Evolutionary conservation across 2,329 filamentous ascomycete species (phyloP).

Genomic region (Xylariales sp.): DNA sequence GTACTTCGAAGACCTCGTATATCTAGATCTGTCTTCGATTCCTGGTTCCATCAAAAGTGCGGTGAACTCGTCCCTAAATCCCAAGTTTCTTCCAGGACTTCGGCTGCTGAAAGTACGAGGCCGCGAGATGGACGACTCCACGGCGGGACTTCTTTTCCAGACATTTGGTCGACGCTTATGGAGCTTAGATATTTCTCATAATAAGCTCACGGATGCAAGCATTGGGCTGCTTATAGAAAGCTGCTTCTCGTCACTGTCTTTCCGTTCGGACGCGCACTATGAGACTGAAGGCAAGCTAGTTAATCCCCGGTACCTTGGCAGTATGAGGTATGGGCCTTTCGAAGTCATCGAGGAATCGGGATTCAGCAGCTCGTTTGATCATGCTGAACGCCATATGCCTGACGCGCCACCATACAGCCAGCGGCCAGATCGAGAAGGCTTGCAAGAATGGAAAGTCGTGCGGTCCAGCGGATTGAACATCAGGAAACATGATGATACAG

Average conservation of each 20-base stretch:
- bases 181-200: conserved; percentile 52
- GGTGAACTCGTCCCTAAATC: conserved; percentile 27
- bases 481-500: conserved; percentile 28
- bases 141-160: conserved; percentile 29
- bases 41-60: conserved; percentile 39
- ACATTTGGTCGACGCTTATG: conserved; percentile 39
- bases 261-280: conserved; percentile 34
- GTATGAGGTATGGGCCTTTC: conserved; percentile 35
- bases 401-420: conserved; percentile 41
- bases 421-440: conserved; percentile 15
- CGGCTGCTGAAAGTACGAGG: conserved; percentile 47
- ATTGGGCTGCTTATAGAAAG: conserved; percentile 28
- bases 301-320: conserved; percentile 23
- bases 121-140: conserved; percentile 40
- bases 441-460: conserved; percentile 22
- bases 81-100: conserved; percentile 37
- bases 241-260: conserved; percentile 28
- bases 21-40: conserved; percentile 48
- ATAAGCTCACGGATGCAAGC: conserved; percentile 44
- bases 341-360: conserved; percentile 43
- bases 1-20: conserved; percentile 38
- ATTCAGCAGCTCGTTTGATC: conserved; percentile 38
- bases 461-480: conserved; percentile 31
- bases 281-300: conserved; percentile 42
- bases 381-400: conserved; percentile 42